Evolutionary conservation across 805 yeast genomes (phyloP), one percentile per base, ranked within the genome.

Genomic region (Hanseniaspora mollemarum): DNA sequence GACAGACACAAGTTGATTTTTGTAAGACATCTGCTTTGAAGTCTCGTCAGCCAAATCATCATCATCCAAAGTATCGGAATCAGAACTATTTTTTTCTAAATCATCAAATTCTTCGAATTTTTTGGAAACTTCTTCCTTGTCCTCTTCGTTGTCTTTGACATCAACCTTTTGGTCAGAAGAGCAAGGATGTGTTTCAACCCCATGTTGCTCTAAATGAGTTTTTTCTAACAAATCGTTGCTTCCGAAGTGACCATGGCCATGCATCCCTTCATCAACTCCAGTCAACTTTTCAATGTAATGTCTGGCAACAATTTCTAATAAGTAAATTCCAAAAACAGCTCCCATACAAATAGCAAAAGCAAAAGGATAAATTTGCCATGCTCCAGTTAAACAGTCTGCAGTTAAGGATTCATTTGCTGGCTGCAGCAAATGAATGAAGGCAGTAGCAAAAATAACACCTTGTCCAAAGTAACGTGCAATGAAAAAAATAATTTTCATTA

Each of bases 381-480:
- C 72, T 33, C 78, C 80, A 12, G 84, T 83, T 25, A 83, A 68
- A 67, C 92, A 83, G 9, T 67, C 74, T 43, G 74, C 60, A 1
- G 71, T 59, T 42, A 83, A 67, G 2, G 76, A 71, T 9, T 80
- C 83, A 53, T 71, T 63, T 3, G 92, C 90, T 0, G 87, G 90
- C 54, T 76, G 71, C 53, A 84, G 65, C 54, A 84, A 67, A 66
- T 84, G 94, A 28, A 84, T 78, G 58, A 84, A 82, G 0, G 88
- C 85, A 1, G 94, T 84, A 13, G 90, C 84, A 12, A 84, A 73
- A 59, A 84, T 84, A 44, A 84, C 90, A 51, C 94, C 94, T 2
- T 88, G 80, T 54, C 94, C 94, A 61, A 84, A 84, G 64, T 73
- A 83, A 59, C 81, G 83, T 45, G 84, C 79, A 43, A 78, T 62